A percentile compares a stretch with the other conserved stretches of the same genome.
phyloP scores from a whole-genome alignment of 2,329 filamentous ascomycete genomes.

The Fusarium acutatum region DNA sequence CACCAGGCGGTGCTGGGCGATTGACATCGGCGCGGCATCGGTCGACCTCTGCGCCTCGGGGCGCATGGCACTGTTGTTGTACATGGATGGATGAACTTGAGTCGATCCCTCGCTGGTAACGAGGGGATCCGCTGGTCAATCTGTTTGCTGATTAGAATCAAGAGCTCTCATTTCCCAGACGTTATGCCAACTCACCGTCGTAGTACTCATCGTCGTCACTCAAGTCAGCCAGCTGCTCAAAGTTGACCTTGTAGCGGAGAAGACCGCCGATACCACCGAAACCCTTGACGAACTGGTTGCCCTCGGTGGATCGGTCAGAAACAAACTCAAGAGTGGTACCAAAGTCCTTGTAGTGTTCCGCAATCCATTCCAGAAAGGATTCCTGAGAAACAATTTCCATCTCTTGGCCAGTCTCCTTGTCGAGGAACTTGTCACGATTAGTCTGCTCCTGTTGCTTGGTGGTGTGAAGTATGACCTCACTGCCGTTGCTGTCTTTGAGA shows the following conservation, averaged over 20 bases:
- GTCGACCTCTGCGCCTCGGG: slow-evolving; percentile 52
- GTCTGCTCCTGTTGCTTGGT: slow-evolving; percentile 78
- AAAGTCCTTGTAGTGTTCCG: slow-evolving; percentile 98
- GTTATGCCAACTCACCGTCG: slow-evolving; percentile 57
- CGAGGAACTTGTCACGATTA: slow-evolving; percentile 87
- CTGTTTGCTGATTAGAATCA: slow-evolving; percentile 49
- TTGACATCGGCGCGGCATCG: slow-evolving; percentile 56
- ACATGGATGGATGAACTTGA: slow-evolving; percentile 65
- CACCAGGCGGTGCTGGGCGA: slow-evolving; percentile 57
- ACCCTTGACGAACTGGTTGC: slow-evolving; percentile 99
- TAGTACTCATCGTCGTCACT: slow-evolving; percentile 98
- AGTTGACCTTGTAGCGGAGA: slow-evolving; percentile 99
- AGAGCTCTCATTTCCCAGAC: background rate
- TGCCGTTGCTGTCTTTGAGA: slow-evolving; percentile 80
- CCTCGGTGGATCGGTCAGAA: slow-evolving; percentile 95
- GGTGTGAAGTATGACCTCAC: slow-evolving; percentile 82
- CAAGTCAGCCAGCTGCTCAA: slow-evolving; percentile 95
- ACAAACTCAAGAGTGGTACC: slow-evolving; percentile 96
- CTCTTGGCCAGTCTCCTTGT: slow-evolving; percentile 94
- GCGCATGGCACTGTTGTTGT: slow-evolving; percentile 53
- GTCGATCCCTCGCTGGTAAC: slow-evolving; percentile 83
- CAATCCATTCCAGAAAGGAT: slow-evolving; percentile 99
- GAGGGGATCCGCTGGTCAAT: slow-evolving; percentile 94
- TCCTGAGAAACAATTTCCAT: slow-evolving; percentile 92
- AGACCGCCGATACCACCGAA: slow-evolving; percentile 98